Evolutionary conservation across 2,329 filamentous ascomycete genomes (phyloP), one percentile per base, ranked within the genome.

Genomic region (Annulohypoxylon truncatum): DNA sequence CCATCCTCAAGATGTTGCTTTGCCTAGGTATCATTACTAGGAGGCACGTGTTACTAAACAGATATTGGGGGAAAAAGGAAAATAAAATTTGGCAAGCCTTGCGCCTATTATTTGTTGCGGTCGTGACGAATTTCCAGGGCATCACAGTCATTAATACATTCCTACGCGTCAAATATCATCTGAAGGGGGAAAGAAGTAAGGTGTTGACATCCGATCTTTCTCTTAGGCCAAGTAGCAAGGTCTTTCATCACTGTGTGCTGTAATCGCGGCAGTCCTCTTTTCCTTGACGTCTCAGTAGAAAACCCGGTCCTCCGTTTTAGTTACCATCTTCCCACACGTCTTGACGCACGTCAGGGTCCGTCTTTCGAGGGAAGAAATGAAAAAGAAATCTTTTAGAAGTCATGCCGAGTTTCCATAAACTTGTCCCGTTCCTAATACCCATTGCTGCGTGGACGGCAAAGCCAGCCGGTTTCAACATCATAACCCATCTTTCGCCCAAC

Each of bases 371-470:
- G 68, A 65, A 70, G 68, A 74, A 77, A 75, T 64, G 58, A 70
- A 66, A 70, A 68, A 72, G 72, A 76, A 77, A 77, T 75, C 71
- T 76, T 76, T 75, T 77, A 70, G 65, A 70, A 74, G 72, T 71
- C 73, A 73, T 73, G 70, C 75, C 73, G 70, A 73, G 69, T 74
- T 64, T 74, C 72, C 71, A 68, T 72, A 68, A 71, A 73, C 65
- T 69, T 70, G 69, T 66, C 73, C 67, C 68, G 59, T 63, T 73
- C 69, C 72, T 71, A 68, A 68, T 72, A 69, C 71, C 71, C 64
- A 35, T 69, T 69, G 70, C 70, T 70, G 67, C 66, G 55, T 58
- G 58, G 61, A 63, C 47, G 40, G 55, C 57, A 61, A 64, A 61
- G 64, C 61, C 66, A 68, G 61, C 66, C 59, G 55, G 59, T 55